phyloP scores from a whole-genome alignment of 1,284 basidiomycete genomes.

The Fomitopsis schrenkii region DNA sequence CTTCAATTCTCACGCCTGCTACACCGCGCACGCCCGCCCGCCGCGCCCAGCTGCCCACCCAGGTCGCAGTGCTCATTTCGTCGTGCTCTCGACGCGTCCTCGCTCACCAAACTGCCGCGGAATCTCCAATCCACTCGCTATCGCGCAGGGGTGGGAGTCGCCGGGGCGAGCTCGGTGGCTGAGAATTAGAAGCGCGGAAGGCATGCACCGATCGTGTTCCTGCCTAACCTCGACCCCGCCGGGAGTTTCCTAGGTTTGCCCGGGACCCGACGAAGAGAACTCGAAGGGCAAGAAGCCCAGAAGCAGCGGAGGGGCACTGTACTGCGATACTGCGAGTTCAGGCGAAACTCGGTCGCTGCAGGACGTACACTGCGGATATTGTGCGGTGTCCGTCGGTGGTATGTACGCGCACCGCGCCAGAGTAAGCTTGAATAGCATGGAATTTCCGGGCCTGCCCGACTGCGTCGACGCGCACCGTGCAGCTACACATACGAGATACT shows the following conservation, averaged over 20 bases:
- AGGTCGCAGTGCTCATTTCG: not conserved
- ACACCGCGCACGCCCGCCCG: not conserved
- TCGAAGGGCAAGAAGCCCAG: not conserved
- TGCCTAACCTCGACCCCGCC: not conserved
- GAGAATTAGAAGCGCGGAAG: not conserved
- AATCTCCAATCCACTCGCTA: not conserved
- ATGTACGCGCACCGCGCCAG: too few relatives aligned
- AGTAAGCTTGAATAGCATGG: not conserved
- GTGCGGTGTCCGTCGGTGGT: not conserved
- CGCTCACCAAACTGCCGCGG: not conserved
- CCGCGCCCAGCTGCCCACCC: not conserved
- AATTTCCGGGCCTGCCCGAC: not conserved
- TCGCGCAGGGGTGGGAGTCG: not conserved
- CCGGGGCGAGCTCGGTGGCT: not conserved
- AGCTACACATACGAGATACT: not conserved
- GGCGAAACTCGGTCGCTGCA: not conserved
- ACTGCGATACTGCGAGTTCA: not conserved
- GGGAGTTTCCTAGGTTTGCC: not conserved
- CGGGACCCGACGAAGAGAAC: not conserved
- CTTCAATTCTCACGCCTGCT: constrained; percentile 41
- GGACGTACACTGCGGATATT: not conserved
- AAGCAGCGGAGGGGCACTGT: not conserved
- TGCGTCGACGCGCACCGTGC: not conserved
- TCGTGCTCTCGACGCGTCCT: not conserved
- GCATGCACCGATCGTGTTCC: not conserved